Percentiles rank a stretch among this genome's conserved stretches.
phyloP scores from a whole-genome alignment of 345 rosid genomes.

The Leavenworthia alabamica region DNA sequence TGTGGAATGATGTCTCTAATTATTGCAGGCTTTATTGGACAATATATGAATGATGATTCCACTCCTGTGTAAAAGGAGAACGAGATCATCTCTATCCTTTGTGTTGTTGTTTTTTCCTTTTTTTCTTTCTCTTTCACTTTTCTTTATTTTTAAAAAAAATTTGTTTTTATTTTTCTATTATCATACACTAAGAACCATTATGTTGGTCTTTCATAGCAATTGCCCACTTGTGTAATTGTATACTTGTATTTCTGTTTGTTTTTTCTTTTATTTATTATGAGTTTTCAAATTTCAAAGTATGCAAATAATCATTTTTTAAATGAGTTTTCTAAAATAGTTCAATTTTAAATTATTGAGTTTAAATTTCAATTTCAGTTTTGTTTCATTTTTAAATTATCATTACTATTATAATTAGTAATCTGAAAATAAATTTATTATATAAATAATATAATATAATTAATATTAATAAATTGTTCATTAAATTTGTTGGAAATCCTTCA shows the following conservation, averaged over 20 bases:
- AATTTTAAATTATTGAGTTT: no score
- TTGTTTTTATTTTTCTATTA: neutral
- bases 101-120: neutral
- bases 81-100: conserved; percentile 22
- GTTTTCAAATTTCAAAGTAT: no score
- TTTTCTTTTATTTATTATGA: neutral
- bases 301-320: no score
- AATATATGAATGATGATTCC: conserved; percentile 29
- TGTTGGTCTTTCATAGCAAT: conserved; percentile 16
- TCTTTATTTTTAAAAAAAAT: neutral
- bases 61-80: conserved; percentile 29
- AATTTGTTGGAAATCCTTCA: no score
- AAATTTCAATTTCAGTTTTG: no score
- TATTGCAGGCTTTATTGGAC: conserved; percentile 28
- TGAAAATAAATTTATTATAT: no score
- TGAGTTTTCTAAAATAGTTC: no score
- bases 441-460: no score
- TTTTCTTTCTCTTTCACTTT: conserved; percentile 8
- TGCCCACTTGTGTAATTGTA: conserved; percentile 22
- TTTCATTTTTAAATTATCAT: no score
- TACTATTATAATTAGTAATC: no score
- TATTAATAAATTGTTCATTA: no score
- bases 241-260: no score
- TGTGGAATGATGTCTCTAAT: conserved; percentile 16
- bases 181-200: neutral